Percentiles rank a stretch among this genome's conserved stretches.
Evolutionary conservation across 495 filamentous ascomycete species (phyloP).

Genomic region (Elaphomyces granulatus): DNA sequence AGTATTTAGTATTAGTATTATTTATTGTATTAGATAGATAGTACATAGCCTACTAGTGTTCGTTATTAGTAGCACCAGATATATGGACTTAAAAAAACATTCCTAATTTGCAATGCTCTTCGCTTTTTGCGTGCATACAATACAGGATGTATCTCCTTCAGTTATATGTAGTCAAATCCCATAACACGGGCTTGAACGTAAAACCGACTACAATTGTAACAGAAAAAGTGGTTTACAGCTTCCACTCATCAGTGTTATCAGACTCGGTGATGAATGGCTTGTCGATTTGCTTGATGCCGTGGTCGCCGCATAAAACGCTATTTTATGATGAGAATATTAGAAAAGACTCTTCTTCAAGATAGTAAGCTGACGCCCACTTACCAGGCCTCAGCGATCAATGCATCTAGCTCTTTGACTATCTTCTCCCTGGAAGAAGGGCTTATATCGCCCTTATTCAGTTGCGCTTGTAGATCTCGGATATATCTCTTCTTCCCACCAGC

Average conservation of each 20-base stretch:
- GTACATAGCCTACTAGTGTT: too few relatives aligned
- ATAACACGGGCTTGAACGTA: too few relatives aligned
- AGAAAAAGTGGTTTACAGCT: conserved; percentile 51
- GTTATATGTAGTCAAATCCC: too few relatives aligned
- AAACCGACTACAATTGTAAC: too few relatives aligned
- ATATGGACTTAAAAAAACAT: too few relatives aligned
- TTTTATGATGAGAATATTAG: not conserved
- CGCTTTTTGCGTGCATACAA: too few relatives aligned
- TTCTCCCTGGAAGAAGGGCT: conserved; percentile 55
- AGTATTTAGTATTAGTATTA: too few relatives aligned
- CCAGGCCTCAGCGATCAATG: conserved; percentile 67
- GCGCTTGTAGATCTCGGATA: conserved; percentile 71
- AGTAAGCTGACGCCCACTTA: conserved; percentile 28
- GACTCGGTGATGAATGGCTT: conserved; percentile 67
- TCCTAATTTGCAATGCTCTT: too few relatives aligned
- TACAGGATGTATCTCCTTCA: too few relatives aligned
- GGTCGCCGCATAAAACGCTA: conserved; percentile 76
- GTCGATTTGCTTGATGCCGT: conserved; percentile 83
- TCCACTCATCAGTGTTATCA: conserved; percentile 73
- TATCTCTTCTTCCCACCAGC: conserved; percentile 59
- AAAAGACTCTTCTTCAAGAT: not conserved
- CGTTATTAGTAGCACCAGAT: too few relatives aligned
- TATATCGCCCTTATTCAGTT: conserved; percentile 57
- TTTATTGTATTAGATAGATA: too few relatives aligned
- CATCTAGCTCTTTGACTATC: conserved; percentile 79